Evolutionary conservation across 768 basidiomycete species (phyloP), one percentile per base, ranked within the genome.

Genomic region (Myochromella boudieri): DNA sequence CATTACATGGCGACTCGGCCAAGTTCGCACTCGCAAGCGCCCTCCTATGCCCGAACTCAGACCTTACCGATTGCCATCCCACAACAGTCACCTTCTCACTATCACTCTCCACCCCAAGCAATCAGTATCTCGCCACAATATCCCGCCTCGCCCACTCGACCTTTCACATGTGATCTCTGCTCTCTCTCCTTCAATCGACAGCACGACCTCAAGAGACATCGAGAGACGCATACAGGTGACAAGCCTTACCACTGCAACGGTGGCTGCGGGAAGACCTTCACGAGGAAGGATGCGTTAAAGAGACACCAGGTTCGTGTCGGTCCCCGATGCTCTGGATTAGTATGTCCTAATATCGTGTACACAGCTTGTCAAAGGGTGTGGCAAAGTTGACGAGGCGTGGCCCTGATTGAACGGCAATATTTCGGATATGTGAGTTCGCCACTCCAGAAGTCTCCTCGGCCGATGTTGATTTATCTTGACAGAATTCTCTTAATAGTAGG

Each of bases 241-340:
- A 91, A 90, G 62, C 88, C 89, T 7, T 91, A 82, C 67, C 65
- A 81, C 14, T 91, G 89, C 65, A 90, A 90, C 56, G 87, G 86
- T 10, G 85, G 85, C 34, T 91, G 89, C 49, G 87, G 87, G 38
- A 91, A 91, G 72, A 90, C 88, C 2, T 91, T 91, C 60, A 91
- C 88, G 39, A 78, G 89, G 54, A 90, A 91, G 68, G 89, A 91
- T 60, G 89, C 89, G 12, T 67, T 91, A 59, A 91, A 91, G 68
- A 79, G 89, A 50, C 89, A 91, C 62, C 89, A 91, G 80, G 89
- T 80, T 56, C 50, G 80, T 61, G 21, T 40, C 31, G 14, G 7
- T 44, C 33, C 17, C 26, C 4, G 5, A 17, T 24, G 27, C 42
- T 40, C 48, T 27, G 32, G 49, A 45, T 33, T 21, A 22, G 46